Conservation (phyloP, 2,329 filamentous ascomycete species). For the Cercospora sojina region DNA sequence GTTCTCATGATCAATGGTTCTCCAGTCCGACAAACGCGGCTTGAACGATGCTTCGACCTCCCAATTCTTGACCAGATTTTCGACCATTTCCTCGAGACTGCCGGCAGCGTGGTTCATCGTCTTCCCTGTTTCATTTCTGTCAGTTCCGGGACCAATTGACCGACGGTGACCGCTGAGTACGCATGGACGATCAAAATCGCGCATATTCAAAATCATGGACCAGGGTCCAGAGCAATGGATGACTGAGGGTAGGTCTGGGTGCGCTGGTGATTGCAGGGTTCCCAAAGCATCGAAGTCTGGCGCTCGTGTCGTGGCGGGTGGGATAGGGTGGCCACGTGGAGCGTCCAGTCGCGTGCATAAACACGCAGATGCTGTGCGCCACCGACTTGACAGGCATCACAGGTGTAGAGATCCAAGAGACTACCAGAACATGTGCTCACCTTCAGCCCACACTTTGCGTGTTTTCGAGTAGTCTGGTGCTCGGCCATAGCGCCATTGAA, state of each 20-base stretch:
- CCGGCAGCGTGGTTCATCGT: constrained; percentile 55
- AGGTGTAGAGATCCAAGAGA: neutral
- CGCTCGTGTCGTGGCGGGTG: constrained; percentile 8
- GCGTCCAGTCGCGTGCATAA: constrained; percentile 3
- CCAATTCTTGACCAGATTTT: constrained; percentile 73
- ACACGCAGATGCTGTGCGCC: neutral
- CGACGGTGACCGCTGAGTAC: neutral
- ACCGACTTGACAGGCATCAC: constrained; percentile 5
- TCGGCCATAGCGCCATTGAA: constrained; percentile 60
- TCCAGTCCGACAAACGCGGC: constrained; percentile 60
- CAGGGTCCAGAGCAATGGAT: neutral
- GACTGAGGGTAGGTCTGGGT: neutral
- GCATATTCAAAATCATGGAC: neutral
- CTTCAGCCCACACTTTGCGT: constrained; percentile 57
- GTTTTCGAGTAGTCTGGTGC: constrained; percentile 66
- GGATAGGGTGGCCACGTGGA: constrained; percentile 14
- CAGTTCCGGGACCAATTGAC: constrained; percentile 11
- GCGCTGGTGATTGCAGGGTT: constrained; percentile 16
- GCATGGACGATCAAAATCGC: neutral
- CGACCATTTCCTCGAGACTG: constrained; percentile 60
- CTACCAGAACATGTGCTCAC: constrained; percentile 43
- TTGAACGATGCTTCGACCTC: constrained; percentile 71
- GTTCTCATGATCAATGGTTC: constrained; percentile 59
- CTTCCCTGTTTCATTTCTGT: constrained; percentile 51
- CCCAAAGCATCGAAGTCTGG: constrained; percentile 3